phyloP scores from a whole-genome alignment of 306 rosid species.

The Canavalia gladiata region DNA sequence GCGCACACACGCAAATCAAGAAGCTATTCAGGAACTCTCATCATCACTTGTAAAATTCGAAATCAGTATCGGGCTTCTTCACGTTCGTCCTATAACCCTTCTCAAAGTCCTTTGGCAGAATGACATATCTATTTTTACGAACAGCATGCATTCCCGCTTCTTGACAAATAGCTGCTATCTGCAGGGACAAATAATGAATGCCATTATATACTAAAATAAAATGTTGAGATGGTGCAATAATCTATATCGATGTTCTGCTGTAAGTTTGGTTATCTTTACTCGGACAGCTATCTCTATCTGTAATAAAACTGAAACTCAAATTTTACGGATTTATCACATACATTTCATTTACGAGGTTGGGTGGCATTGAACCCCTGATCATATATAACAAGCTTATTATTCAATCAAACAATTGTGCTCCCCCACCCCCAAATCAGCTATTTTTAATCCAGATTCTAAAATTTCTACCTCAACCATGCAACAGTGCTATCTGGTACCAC shows the following conservation, averaged over 20 bases:
- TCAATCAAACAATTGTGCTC: not conserved
- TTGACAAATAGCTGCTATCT: constrained; percentile 97
- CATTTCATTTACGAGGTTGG: not conserved
- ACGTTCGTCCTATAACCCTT: constrained; percentile 97
- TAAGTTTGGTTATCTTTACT: not conserved
- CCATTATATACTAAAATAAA: not conserved
- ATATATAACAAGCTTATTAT: not conserved
- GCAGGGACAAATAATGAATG: constrained; percentile 34
- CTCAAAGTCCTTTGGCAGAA: constrained; percentile 97
- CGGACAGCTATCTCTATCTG: not conserved
- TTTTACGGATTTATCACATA: not conserved
- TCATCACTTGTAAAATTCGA: constrained; percentile 95
- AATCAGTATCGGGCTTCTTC: constrained; percentile 99
- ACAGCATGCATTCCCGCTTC: constrained; percentile 99
- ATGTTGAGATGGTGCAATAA: not conserved
- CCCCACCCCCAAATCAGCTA: not conserved
- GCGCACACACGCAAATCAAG: not conserved
- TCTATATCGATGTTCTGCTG: not conserved
- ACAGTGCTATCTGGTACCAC: not conserved
- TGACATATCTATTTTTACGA: constrained; percentile 93
- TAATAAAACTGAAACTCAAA: constrained; percentile 9
- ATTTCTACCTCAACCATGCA: not conserved
- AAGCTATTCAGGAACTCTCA: not conserved
- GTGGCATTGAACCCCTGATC: not conserved
- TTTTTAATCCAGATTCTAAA: not conserved